Conservation (phyloP, 163 green algal genomes). For the Prototheca stagnorum region DNA sequence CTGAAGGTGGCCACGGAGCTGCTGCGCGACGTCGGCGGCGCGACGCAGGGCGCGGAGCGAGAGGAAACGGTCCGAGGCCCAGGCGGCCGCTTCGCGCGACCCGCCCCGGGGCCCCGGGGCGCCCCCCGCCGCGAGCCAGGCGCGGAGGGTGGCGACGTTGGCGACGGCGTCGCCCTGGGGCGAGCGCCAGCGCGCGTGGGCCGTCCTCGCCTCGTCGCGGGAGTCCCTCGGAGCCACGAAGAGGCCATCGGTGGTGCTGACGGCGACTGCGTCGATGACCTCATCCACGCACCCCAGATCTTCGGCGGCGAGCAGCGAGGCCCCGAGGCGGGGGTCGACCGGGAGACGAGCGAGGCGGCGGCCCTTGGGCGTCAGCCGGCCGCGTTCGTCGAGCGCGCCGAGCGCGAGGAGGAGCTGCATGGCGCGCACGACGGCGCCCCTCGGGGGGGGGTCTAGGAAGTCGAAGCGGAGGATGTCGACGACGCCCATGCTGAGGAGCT, state of each 20-base stretch:
- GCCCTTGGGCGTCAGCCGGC: constrained; percentile 17
- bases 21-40: no score
- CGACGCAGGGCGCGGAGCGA: no score
- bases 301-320: constrained; percentile 29
- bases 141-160: no score
- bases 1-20: no score
- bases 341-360: constrained; percentile 49
- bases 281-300: constrained; percentile 50
- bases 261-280: constrained; percentile 46
- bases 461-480: constrained; percentile 64
- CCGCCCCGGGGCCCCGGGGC: no score
- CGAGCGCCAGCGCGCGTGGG: no score
- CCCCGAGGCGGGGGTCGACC: constrained; percentile 63
- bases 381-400: constrained; percentile 43
- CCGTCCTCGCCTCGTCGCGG: no score
- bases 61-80: no score
- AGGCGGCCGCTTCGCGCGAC: no score
- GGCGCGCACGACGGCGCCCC: constrained; percentile 48
- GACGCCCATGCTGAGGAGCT: constrained; percentile 61
- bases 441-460: constrained; percentile 72
- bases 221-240: constrained; percentile 45
- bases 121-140: no score
- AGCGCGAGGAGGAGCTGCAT: constrained; percentile 67
- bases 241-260: constrained; percentile 56
- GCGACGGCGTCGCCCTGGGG: no score